Conservation (phyloP, 805 yeast species). For the Myxozyma melibiosi region DNA sequence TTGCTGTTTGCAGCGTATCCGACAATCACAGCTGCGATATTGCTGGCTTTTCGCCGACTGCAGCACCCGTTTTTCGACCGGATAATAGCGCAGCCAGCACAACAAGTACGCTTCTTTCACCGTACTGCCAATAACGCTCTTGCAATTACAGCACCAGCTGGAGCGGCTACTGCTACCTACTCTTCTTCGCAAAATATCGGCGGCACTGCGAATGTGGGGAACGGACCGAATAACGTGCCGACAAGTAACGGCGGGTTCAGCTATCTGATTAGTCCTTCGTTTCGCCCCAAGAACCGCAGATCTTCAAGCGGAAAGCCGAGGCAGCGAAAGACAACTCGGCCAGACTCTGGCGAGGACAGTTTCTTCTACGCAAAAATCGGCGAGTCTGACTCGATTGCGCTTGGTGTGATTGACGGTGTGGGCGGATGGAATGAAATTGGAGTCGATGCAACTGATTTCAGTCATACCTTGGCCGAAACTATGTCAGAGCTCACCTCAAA, state of each 20-base stretch:
- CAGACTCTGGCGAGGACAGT: constrained; percentile 37
- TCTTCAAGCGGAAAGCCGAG: background rate
- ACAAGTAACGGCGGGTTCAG: constrained; percentile 8
- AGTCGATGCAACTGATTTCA: constrained; percentile 83
- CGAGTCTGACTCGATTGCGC: constrained; percentile 34
- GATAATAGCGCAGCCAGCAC: constrained; percentile 19
- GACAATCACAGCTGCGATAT: constrained; percentile 32
- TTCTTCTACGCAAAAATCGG: constrained; percentile 30
- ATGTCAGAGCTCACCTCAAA: constrained; percentile 46
- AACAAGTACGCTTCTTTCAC: constrained; percentile 13
- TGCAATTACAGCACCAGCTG: constrained; percentile 13
- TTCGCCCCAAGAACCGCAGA: constrained; percentile 21
- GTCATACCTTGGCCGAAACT: constrained; percentile 70
- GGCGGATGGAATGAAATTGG: constrained; percentile 98
- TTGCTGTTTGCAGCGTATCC: constrained; percentile 32
- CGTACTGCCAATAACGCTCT: constrained; percentile 6
- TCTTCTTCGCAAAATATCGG: constrained; percentile 7
- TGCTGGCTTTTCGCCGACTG: constrained; percentile 28
- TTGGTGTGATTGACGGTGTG: constrained; percentile 76
- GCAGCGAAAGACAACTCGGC: constrained; percentile 8
- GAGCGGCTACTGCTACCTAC: constrained; percentile 16
- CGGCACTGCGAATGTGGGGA: background rate
- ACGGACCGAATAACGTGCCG: constrained; percentile 1
- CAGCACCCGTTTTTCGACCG: constrained; percentile 30
- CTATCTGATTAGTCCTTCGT: constrained; percentile 22